A percentile compares a stretch with the other conserved stretches of the same genome.
Conservation (phyloP, 768 basidiomycete species). For the Naganishia vaughanmartiniae region DNA sequence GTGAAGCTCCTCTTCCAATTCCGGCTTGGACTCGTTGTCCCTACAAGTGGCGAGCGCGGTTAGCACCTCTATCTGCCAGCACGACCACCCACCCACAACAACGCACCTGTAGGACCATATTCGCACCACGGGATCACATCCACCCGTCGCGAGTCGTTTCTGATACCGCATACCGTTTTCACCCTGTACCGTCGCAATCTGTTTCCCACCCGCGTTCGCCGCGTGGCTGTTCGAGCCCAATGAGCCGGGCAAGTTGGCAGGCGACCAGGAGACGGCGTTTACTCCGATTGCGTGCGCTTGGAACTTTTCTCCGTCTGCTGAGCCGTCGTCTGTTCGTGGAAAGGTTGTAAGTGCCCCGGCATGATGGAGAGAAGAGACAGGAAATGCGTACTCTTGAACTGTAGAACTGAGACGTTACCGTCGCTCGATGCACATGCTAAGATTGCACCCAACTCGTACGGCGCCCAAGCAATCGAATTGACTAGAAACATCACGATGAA, state of each 20-base stretch:
- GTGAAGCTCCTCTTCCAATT: constrained; percentile 82
- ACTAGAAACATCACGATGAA: constrained; percentile 57
- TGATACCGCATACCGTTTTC: constrained; percentile 57
- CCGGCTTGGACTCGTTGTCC: constrained; percentile 78
- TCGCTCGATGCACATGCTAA: constrained; percentile 96
- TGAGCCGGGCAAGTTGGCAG: constrained; percentile 73
- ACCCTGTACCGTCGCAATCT: constrained; percentile 36
- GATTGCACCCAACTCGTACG: constrained; percentile 93
- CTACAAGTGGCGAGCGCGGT: neutral
- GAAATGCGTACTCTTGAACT: constrained; percentile 78
- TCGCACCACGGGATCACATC: constrained; percentile 91
- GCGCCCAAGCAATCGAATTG: constrained; percentile 98
- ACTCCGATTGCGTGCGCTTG: constrained; percentile 93
- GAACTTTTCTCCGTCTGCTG: constrained; percentile 92
- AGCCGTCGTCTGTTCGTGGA: constrained; percentile 73
- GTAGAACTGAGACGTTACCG: constrained; percentile 91
- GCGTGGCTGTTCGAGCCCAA: constrained; percentile 55
- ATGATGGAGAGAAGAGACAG: constrained; percentile 6
- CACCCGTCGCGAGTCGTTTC: constrained; percentile 91
- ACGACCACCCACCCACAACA: neutral
- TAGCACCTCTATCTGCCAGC: no score
- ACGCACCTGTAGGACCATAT: constrained; percentile 74
- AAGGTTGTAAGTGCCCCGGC: neutral
- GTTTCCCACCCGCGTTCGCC: constrained; percentile 35
- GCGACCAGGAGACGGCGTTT: constrained; percentile 97